Conservation (phyloP, 495 filamentous ascomycete species). For the Aspergillus ostianus region DNA sequence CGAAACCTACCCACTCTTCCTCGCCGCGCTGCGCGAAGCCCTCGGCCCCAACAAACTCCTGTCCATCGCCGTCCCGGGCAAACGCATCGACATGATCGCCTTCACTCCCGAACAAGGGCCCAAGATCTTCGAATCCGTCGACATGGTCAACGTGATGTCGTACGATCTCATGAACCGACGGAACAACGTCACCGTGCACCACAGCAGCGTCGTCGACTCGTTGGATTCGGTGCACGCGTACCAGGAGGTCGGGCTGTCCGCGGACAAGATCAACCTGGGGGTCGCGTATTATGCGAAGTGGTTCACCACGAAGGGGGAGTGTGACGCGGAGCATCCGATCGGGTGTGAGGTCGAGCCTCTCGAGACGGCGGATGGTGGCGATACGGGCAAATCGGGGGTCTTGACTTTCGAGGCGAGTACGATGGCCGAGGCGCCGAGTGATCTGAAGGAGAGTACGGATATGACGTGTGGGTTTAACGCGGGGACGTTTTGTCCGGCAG, state of each 20-base stretch:
- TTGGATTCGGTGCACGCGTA: constrained; percentile 59
- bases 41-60: constrained; percentile 61
- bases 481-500: constrained; percentile 32
- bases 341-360: constrained; percentile 62
- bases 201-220: constrained; percentile 57
- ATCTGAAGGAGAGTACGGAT: constrained; percentile 44
- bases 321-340: constrained; percentile 44
- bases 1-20: constrained; percentile 60
- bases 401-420: constrained; percentile 54
- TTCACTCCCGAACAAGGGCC: constrained; percentile 64
- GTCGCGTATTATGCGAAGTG: constrained; percentile 76
- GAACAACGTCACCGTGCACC: constrained; percentile 64
- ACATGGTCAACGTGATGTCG: constrained; percentile 78
- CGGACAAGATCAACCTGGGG: constrained; percentile 65
- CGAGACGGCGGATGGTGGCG: constrained; percentile 63
- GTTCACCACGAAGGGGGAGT: constrained; percentile 58
- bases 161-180: constrained; percentile 80
- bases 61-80: constrained; percentile 70
- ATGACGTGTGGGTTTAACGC: constrained; percentile 32
- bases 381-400: constrained; percentile 60
- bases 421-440: constrained; percentile 47
- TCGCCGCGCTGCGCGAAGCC: constrained; percentile 56
- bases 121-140: constrained; percentile 59
- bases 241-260: constrained; percentile 52
- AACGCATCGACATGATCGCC: constrained; percentile 68